phyloP scores from a whole-genome alignment of 805 yeast genomes.

The Ogataea glucozyma region DNA sequence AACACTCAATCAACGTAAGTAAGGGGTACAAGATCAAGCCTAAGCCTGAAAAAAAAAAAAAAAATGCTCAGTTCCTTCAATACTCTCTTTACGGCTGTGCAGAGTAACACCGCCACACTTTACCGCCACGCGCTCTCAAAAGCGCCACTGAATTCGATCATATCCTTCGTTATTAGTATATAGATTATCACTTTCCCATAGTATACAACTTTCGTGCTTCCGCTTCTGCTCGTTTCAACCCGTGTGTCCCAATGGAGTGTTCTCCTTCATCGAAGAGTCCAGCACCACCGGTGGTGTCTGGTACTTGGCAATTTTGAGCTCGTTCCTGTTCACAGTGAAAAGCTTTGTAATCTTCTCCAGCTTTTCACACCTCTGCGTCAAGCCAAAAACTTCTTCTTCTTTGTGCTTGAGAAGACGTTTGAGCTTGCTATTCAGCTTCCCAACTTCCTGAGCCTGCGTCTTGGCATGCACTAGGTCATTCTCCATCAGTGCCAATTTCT shows the following conservation, averaged over 20 bases:
- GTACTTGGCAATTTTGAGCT: constrained; percentile 25
- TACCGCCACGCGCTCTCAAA: no score
- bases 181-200: no score
- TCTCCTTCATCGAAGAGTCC: constrained; percentile 6
- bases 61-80: no score
- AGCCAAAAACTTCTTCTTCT: constrained; percentile 4
- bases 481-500: constrained; percentile 28
- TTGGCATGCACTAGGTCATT: constrained; percentile 17
- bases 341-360: constrained; percentile 27
- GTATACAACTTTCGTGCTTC: no score
- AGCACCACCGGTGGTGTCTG: constrained; percentile 29
- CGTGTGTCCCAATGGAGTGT: constrained; percentile 4
- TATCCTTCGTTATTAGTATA: neutral
- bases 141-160: no score
- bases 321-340: constrained; percentile 22
- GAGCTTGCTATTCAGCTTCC: constrained; percentile 2
- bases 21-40: neutral
- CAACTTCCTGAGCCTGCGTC: constrained; percentile 5
- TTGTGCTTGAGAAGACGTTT: constrained; percentile 3
- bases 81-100: neutral
- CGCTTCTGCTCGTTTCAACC: no score
- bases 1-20: no score
- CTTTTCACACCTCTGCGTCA: constrained; percentile 14
- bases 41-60: neutral
- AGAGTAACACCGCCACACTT: neutral